A percentile compares a stretch with the other conserved stretches of the same genome.
Evolutionary conservation across 805 yeast species (phyloP).

Genomic region (Grigorovia humatica): DNA sequence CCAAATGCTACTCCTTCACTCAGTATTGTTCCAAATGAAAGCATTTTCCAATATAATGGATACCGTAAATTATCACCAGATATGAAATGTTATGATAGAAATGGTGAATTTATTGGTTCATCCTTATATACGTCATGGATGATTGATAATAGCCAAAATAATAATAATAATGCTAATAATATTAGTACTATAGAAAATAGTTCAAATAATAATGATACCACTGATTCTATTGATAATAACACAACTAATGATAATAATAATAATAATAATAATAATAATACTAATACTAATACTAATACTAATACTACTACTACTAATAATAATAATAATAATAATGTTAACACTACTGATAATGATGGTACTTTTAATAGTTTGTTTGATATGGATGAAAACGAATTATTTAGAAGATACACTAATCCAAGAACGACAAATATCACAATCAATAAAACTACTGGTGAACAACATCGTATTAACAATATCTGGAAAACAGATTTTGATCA

Average conservation of each 20-base stretch:
- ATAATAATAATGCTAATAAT: neutral
- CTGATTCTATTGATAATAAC: neutral
- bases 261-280: neutral
- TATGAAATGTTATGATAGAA: conserved; percentile 24
- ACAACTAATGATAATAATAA: neutral
- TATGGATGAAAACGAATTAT: conserved; percentile 6
- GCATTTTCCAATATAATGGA: conserved; percentile 26
- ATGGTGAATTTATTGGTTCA: conserved; percentile 26
- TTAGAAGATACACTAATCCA: conserved; percentile 11
- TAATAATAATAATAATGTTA: neutral
- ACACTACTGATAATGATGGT: neutral
- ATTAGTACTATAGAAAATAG: neutral
- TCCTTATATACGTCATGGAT: conserved; percentile 25
- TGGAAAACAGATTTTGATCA: conserved; percentile 2
- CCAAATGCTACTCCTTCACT: conserved; percentile 14
- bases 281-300: neutral
- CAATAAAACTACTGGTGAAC: conserved; percentile 1
- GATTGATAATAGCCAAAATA: conserved; percentile 5
- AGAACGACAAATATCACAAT: neutral
- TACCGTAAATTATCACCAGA: conserved; percentile 22
- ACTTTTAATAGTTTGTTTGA: neutral
- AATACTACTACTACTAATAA: neutral
- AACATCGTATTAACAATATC: conserved; percentile 1
- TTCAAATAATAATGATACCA: neutral
- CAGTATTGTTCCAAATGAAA: conserved; percentile 21